Evolutionary conservation across 768 basidiomycete species (phyloP), one percentile per base, ranked within the genome.

Genomic region (Lentinula edodes): DNA sequence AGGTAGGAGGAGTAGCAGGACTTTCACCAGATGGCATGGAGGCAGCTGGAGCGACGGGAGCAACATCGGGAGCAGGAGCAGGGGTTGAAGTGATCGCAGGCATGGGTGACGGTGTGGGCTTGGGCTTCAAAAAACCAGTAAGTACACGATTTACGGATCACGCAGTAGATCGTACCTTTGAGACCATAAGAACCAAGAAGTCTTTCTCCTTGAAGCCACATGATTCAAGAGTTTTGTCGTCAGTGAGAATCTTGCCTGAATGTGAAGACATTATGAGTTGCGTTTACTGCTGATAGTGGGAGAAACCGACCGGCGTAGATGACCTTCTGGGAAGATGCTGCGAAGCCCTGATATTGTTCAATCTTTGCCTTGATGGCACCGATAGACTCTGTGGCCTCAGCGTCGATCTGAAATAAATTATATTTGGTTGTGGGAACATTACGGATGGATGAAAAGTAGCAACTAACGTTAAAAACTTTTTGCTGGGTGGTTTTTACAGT

Each of bases 171-270:
- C 77, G 55, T 64, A 95, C 95, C 86, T 97, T 98, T 55, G 94
- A 85, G 38, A 98, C 92, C 96, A 98, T 99, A 46, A 99, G 85
- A n/a, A 99, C 97, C 63, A 98, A 78, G 78, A 99, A 99, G 73
- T 97, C 96, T 78, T 97, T 98, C 76, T 98, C 96, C 78, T 97
- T 95, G 80, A 98, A 91, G 58, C 89, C 86, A 69, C 89, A 91
- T 51, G 90, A 89, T 67, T 83, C 90, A 39, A 99, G 83, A 1
- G 89, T 90, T 79, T 95, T 95, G 62, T 86, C 84, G 72, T 99
- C 95, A 9, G 84, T 71, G 20, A 98, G 82, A 52, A 99, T 89
- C 80, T 96, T 95, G 59, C 97, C 96, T 97, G 71, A 28, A 64
- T 0, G 28, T 28, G 6, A 13, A 54, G 53, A 56, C 36, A 32